These are phyloP conservation scores for Stromatinia cepivora DNA, from an alignment of 2,329 filamentous ascomycete genomes.

Conservation along the genomic window DNA sequence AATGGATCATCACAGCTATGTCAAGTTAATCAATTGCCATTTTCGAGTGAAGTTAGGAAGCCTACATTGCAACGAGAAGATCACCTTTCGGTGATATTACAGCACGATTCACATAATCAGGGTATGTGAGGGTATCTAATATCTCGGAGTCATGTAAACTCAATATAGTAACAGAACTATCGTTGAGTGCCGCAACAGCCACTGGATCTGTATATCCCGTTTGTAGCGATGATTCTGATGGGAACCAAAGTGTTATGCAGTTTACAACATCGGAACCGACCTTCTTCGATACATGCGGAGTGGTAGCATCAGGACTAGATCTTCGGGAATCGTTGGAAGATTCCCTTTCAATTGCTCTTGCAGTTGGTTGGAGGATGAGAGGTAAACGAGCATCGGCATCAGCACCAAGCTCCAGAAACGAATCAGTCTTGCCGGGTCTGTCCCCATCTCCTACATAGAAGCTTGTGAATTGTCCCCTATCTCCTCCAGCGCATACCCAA, in stretches of 20 bases:
- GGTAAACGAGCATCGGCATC: slow-evolving; percentile 60
- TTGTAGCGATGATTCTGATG: slow-evolving; percentile 39
- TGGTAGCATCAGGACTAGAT: slow-evolving; percentile 26
- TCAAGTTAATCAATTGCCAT: neutral
- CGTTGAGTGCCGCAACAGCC: slow-evolving; percentile 86
- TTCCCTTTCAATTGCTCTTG: slow-evolving; percentile 29
- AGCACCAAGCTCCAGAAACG: slow-evolving; percentile 31
- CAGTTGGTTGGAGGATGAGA: slow-evolving; percentile 47
- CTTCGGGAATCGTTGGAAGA: slow-evolving; percentile 24
- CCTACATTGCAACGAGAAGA: slow-evolving; percentile 75
- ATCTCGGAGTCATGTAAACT: slow-evolving; percentile 68
- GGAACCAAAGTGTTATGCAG: slow-evolving; percentile 65
- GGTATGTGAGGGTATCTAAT: slow-evolving; percentile 70
- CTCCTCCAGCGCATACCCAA: slow-evolving; percentile 88
- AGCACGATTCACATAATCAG: slow-evolving; percentile 88
- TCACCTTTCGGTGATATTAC: slow-evolving; percentile 88
- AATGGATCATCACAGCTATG: slow-evolving; percentile 66
- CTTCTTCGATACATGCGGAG: slow-evolving; percentile 50
- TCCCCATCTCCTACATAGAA: slow-evolving; percentile 35
- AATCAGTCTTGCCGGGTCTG: slow-evolving; percentile 9
- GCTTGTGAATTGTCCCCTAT: slow-evolving; percentile 74
- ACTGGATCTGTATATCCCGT: slow-evolving; percentile 54
- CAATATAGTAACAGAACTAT: slow-evolving; percentile 84
- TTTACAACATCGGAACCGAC: slow-evolving; percentile 63
- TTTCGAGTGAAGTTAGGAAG: neutral